Conservation (phyloP, 176 grass and related monocot genomes). For the Lolium rigidum region DNA sequence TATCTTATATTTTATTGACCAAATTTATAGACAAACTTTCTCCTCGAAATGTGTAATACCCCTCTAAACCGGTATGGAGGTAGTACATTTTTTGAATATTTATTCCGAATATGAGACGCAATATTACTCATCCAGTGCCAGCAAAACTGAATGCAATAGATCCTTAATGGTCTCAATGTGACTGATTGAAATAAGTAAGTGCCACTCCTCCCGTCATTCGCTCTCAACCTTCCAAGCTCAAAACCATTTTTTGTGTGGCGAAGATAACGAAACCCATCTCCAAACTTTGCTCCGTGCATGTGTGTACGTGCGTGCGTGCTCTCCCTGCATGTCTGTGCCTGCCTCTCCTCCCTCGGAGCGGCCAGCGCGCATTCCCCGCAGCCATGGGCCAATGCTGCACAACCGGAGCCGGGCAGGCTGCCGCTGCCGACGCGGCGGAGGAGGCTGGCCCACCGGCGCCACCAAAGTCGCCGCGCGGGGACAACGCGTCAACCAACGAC, state of each 20-base stretch:
- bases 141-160: background rate
- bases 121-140: background rate
- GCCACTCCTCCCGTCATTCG: slow-evolving; percentile 31
- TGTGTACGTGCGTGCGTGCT: background rate
- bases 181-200: background rate
- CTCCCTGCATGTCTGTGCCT: slow-evolving; percentile 32
- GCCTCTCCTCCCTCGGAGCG: slow-evolving; percentile 47
- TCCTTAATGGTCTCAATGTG: background rate
- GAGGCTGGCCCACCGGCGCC: background rate
- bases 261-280: background rate
- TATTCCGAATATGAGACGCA: background rate
- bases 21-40: no score
- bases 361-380: slow-evolving; percentile 41
- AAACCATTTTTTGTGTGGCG: slow-evolving; percentile 5
- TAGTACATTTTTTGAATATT: no score
- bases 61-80: no score
- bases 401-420: slow-evolving; percentile 24
- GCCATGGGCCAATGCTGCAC: slow-evolving; percentile 77
- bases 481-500: background rate
- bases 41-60: no score
- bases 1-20: no score
- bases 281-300: slow-evolving; percentile 30
- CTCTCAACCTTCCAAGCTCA: slow-evolving; percentile 26
- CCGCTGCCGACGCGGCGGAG: background rate
- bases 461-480: background rate